These are phyloP conservation scores for Talaromyces wortmannii DNA, from an alignment of 495 filamentous ascomycete species.

Conservation along the genomic window DNA sequence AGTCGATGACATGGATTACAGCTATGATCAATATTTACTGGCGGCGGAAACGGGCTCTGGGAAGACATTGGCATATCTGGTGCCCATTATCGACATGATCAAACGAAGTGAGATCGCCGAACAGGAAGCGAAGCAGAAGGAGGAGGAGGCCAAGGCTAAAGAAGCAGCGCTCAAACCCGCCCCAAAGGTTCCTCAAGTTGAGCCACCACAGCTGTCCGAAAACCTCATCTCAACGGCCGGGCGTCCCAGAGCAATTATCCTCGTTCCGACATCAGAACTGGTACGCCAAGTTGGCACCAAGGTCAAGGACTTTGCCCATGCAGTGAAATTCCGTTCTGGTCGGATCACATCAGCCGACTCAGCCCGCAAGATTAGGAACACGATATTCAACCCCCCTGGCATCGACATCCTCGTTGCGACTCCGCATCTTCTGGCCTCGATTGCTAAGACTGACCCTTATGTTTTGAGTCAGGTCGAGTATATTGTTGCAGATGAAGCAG, in stretches of 20 bases:
- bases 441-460: conserved; percentile 81
- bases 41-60: conserved; percentile 96
- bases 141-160: conserved; percentile 39
- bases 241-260: conserved; percentile 74
- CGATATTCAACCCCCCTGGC: conserved; percentile 71
- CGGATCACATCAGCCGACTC: conserved; percentile 70
- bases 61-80: conserved; percentile 87
- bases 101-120: conserved; percentile 71
- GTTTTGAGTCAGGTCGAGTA: conserved; percentile 81
- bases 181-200: conserved; percentile 44
- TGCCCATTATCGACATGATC: conserved; percentile 74
- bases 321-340: conserved; percentile 73
- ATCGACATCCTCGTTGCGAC: conserved; percentile 85
- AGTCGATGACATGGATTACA: conserved; percentile 22
- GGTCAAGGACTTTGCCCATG: conserved; percentile 74
- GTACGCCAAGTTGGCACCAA: conserved; percentile 79
- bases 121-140: conserved; percentile 41
- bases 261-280: conserved; percentile 91
- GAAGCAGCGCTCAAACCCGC: conserved; percentile 40
- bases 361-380: conserved; percentile 74
- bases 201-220: conserved; percentile 49
- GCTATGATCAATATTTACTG: conserved; percentile 71
- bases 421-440: conserved; percentile 78
- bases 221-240: conserved; percentile 65
- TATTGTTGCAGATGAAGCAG: conserved; percentile 88